Base-by-base conservation (phyloP, 345 rosid genomes). In the Stellera chamaejasme region DNA sequence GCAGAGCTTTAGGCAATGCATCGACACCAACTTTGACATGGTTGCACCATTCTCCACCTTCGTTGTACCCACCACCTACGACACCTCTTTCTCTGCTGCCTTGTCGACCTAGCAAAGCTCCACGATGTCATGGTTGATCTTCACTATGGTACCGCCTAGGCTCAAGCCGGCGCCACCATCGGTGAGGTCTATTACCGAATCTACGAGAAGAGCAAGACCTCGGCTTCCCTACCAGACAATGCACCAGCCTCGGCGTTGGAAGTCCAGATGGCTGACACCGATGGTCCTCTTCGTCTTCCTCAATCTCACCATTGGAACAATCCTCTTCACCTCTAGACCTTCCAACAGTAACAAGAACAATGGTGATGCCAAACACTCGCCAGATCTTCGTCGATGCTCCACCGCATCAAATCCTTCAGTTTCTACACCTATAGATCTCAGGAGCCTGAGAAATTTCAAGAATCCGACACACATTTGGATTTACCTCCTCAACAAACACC, bases 261-360 rank as follows among this genome's bases (percentile, higher is more conserved):
- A n/a, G n/a, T n/a, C n/a, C 76, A 86, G 91, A 62, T 86, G 95
- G 91, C 80, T 80, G 44, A 85, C 95, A 10, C 91, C 95, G 0
- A 66, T 90, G 27, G 80, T 82, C 11, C 84, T 86, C 43, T 84
- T 90, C 51, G 61, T 84, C 59, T 64, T 90, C 76, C 92, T 90
- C 70, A 83, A 86, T 64, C 49, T 89, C 54, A 67, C 80, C 79
- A 84, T 90, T 43, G 90, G 84, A 61, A 80, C 95, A 66, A 83
- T 90, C 52, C 70, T 62, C 66, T 54, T 86, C n/a, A 72, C 75
- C 56, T 88, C 98, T 1, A 71, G 65, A 58, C 68, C 48, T 47
- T 55, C 54, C 36, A 65, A 66, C 56, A n/a, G n/a, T n/a, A 48
- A 64, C 43, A 41, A 26, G 27, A 68, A 5, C 51, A 36, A 25